A percentile compares a stretch with the other conserved stretches of the same genome.
Evolutionary conservation across 106 monocot species (phyloP).

Genomic region (Vanilla planifolia): DNA sequence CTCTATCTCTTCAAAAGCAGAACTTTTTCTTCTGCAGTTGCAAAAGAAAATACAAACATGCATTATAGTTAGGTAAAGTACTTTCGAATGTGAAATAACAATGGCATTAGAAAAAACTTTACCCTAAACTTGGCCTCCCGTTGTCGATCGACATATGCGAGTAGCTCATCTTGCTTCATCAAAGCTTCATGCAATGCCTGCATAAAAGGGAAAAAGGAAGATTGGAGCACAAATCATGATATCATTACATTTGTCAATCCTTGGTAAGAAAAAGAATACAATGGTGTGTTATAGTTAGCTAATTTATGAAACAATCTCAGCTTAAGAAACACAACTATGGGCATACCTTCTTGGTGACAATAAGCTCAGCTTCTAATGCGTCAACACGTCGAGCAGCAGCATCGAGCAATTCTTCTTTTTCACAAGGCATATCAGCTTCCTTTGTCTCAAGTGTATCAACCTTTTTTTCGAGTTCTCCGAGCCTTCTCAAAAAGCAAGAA

Average conservation of each 20-base stretch:
- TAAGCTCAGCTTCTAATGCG: slow-evolving; percentile 35
- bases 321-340: background rate
- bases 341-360: slow-evolving; percentile 20
- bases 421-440: slow-evolving; percentile 62
- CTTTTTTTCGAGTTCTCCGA: slow-evolving; percentile 75
- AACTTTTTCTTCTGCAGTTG: slow-evolving; percentile 16
- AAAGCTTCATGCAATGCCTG: slow-evolving; percentile 44
- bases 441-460: slow-evolving; percentile 51
- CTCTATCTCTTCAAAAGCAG: slow-evolving; percentile 16
- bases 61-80: background rate
- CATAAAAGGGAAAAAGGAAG: too few relatives aligned
- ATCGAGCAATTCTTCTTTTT: slow-evolving; percentile 50
- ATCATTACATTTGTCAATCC: too few relatives aligned
- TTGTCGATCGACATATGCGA: slow-evolving; percentile 30
- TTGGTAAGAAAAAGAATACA: too few relatives aligned
- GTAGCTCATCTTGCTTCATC: slow-evolving; percentile 43
- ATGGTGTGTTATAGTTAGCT: too few relatives aligned
- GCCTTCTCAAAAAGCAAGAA: slow-evolving; percentile 49
- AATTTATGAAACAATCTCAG: too few relatives aligned
- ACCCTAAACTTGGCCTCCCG: slow-evolving; percentile 39
- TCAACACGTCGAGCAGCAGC: slow-evolving; percentile 31
- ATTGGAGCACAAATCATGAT: too few relatives aligned
- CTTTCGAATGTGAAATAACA: background rate
- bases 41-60: background rate
- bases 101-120: background rate